phyloP scores from a whole-genome alignment of 2,329 filamentous ascomycete species.

The Aspergillus udagawae region DNA sequence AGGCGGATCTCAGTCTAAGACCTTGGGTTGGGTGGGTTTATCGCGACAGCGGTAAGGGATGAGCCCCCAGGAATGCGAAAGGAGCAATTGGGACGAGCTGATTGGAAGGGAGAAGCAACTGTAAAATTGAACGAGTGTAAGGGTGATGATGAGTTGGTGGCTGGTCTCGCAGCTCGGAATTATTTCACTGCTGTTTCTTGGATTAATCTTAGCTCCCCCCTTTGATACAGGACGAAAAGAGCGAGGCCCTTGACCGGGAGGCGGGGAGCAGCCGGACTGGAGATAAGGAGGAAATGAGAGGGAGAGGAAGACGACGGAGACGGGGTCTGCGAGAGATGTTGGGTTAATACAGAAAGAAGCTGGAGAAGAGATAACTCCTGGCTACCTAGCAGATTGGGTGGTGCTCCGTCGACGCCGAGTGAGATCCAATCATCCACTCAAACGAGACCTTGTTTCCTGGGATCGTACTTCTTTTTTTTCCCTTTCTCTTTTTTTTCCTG shows the following conservation, averaged over 20 bases:
- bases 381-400: neutral
- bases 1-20: conserved; percentile 5
- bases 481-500: too few relatives aligned
- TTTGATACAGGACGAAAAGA: conserved; percentile 2
- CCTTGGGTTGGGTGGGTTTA: conserved; percentile 5
- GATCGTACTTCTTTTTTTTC: neutral
- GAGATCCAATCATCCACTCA: neutral
- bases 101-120: neutral
- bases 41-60: conserved; percentile 11
- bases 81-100: conserved; percentile 5
- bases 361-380: neutral
- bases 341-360: neutral
- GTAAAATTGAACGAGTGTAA: neutral
- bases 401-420: neutral
- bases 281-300: neutral
- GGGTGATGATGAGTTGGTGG: neutral
- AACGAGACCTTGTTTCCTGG: neutral
- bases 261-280: neutral
- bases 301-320: neutral
- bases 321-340: neutral
- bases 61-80: conserved; percentile 11
- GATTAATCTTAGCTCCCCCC: neutral
- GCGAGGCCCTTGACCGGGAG: neutral
- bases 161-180: conserved; percentile 1
- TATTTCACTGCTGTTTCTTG: conserved; percentile 1